phyloP scores from a whole-genome alignment of 192 early-diverging fungal genomes.

The Gonapodya prolifera region DNA sequence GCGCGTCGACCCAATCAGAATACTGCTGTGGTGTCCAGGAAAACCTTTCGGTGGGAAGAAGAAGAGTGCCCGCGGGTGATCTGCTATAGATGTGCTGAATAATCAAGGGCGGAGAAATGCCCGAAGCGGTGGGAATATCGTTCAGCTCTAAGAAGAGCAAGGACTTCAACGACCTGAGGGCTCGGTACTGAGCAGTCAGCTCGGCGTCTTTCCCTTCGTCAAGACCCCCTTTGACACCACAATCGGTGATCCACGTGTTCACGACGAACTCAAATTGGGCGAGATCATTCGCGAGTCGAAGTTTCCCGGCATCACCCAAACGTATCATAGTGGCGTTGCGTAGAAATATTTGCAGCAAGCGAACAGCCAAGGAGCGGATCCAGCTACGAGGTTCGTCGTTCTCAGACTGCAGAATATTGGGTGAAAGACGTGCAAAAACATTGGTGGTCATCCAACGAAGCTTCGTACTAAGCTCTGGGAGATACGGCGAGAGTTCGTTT shows the following conservation, averaged over 20 bases:
- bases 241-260: constrained; percentile 43
- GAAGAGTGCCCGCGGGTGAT: constrained; percentile 29
- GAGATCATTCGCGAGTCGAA: constrained; percentile 56
- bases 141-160: constrained; percentile 48
- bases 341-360: constrained; percentile 45
- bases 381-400: constrained; percentile 35
- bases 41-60: constrained; percentile 39
- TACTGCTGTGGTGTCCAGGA: constrained; percentile 47
- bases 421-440: constrained; percentile 33
- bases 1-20: constrained; percentile 53
- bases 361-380: constrained; percentile 24
- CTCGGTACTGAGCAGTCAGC: background rate
- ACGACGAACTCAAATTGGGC: constrained; percentile 58
- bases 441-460: constrained; percentile 44
- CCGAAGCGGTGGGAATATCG: background rate
- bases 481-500: constrained; percentile 40
- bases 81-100: constrained; percentile 52
- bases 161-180: constrained; percentile 21
- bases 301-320: constrained; percentile 44
- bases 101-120: constrained; percentile 17
- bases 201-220: background rate
- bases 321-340: constrained; percentile 50
- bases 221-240: constrained; percentile 34
- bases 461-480: constrained; percentile 40
- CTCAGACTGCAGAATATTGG: constrained; percentile 12